These are phyloP conservation scores for Carex sylvatica DNA, from an alignment of 202 grass and related monocot species.

Conservation along the genomic window DNA sequence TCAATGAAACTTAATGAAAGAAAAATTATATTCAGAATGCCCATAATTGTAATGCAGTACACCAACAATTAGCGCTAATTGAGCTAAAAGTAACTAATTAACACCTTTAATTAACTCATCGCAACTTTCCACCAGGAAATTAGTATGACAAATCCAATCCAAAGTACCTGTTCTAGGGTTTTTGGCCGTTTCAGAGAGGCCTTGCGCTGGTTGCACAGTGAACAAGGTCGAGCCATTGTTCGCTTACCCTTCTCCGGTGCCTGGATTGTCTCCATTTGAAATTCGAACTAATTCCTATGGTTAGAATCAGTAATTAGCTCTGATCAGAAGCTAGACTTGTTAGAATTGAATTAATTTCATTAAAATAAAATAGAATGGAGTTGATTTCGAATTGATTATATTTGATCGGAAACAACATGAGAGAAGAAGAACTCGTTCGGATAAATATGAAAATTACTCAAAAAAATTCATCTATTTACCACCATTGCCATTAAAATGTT, in stretches of 20 bases:
- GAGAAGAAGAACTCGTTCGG: no score
- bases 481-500: no score
- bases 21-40: neutral
- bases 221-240: constrained; percentile 45
- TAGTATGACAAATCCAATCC: neutral
- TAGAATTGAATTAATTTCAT: no score
- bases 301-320: no score
- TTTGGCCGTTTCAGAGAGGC: constrained; percentile 80
- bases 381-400: no score
- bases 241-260: constrained; percentile 27
- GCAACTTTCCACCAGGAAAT: neutral
- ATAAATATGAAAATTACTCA: no score
- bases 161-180: constrained; percentile 78
- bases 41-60: neutral
- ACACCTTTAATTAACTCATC: neutral
- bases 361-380: no score
- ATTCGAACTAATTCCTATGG: neutral
- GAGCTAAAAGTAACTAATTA: neutral
- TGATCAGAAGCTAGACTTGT: no score
- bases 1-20: neutral
- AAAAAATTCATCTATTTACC: no score
- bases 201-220: constrained; percentile 60
- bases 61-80: neutral
- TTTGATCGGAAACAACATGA: no score
- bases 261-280: neutral